phyloP scores from a whole-genome alignment of 2,329 filamentous ascomycete species.

The Trichoderma sp. region DNA sequence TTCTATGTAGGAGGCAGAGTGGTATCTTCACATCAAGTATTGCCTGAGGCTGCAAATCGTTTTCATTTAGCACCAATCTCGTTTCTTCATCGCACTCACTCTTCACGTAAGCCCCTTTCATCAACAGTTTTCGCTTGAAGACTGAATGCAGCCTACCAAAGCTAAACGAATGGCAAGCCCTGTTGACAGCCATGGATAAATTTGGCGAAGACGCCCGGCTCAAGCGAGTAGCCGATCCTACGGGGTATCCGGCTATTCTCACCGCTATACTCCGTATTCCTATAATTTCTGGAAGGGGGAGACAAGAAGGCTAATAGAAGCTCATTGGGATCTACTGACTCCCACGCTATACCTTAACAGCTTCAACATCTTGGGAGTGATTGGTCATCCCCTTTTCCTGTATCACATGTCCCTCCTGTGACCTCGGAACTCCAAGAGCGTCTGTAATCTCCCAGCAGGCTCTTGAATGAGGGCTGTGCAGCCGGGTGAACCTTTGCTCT shows the following conservation, averaged over 20 bases:
- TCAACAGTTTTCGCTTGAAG: not conserved
- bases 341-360: not conserved
- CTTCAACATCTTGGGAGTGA: not conserved
- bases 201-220: not conserved
- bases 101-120: not conserved
- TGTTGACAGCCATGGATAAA: not conserved
- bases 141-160: not conserved
- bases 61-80: not conserved
- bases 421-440: not conserved
- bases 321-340: not conserved
- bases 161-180: not conserved
- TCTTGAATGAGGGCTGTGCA: not conserved
- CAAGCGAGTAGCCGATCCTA: not conserved
- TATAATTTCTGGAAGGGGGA: not conserved
- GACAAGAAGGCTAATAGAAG: not conserved
- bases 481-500: not conserved
- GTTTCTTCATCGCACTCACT: not conserved
- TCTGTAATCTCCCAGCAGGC: not conserved
- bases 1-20: not conserved
- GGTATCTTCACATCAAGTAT: accelerated
- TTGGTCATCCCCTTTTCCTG: not conserved
- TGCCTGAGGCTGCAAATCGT: not conserved
- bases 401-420: not conserved
- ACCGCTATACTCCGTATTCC: not conserved
- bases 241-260: not conserved